These are phyloP conservation scores for Annulohypoxylon moriforme DNA, from an alignment of 495 filamentous ascomycete species.

Conservation along the genomic window DNA sequence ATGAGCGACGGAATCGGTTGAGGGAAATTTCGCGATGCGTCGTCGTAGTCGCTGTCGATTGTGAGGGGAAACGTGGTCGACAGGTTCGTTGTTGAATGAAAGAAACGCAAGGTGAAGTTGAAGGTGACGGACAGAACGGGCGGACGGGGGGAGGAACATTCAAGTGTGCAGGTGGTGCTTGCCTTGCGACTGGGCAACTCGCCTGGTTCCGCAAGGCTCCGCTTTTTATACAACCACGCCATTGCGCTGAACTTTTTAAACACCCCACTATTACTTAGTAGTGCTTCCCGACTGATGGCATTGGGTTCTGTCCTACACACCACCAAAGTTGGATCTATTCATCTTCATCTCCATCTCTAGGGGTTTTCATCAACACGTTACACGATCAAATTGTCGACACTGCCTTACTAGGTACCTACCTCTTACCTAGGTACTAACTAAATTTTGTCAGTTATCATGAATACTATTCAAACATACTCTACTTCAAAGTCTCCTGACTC, in stretches of 20 bases:
- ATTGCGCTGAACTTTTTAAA: not conserved
- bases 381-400: not conserved
- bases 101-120: conserved; percentile 33
- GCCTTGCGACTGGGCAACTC: conserved; percentile 44
- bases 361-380: conserved; percentile 4
- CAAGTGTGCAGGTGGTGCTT: conserved; percentile 25
- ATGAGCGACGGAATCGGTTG: not conserved
- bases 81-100: conserved; percentile 37
- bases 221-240: conserved; percentile 25
- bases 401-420: not conserved
- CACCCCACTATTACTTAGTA: not conserved
- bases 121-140: conserved; percentile 41
- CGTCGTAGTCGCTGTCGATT: conserved; percentile 33
- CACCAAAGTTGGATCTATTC: not conserved
- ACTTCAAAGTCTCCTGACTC: no score
- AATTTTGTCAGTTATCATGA: not conserved
- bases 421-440: not conserved
- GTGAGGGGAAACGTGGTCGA: conserved; percentile 1
- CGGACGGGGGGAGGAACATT: conserved; percentile 32
- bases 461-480: not conserved
- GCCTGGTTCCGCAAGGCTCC: conserved; percentile 33
- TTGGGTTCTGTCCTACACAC: conserved; percentile 29
- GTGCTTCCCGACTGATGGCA: conserved; percentile 14
- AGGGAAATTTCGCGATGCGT: conserved; percentile 19
- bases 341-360: no score